phyloP scores from a whole-genome alignment of 2,329 filamentous ascomycete genomes.

The Hawksworthiomyces lignivorus region DNA sequence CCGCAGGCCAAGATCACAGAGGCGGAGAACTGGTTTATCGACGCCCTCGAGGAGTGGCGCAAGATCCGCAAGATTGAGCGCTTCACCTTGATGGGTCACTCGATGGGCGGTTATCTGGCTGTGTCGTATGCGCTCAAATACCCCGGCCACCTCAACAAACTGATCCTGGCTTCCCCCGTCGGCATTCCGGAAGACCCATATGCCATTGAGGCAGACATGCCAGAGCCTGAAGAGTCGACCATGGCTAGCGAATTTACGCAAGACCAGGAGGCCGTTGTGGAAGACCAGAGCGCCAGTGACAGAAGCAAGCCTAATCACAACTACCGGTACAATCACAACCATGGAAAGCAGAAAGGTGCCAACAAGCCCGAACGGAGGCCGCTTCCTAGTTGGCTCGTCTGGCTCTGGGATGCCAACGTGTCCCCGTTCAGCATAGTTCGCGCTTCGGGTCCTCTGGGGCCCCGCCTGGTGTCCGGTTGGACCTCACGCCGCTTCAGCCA shows the following conservation, averaged over 20 bases:
- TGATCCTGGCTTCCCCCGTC: conserved; percentile 90
- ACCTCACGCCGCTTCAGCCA: conserved; percentile 88
- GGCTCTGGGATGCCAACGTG: conserved; percentile 94
- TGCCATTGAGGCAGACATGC: conserved; percentile 72
- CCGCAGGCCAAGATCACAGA: conserved; percentile 76
- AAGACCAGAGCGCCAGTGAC: conserved; percentile 20
- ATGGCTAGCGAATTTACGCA: conserved; percentile 73
- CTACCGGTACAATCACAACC: conserved; percentile 25
- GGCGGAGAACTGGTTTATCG: conserved; percentile 92
- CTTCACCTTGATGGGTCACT: conserved; percentile 90
- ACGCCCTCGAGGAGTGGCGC: conserved; percentile 94
- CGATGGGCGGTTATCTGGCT: conserved; percentile 88
- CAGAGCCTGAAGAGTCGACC: conserved; percentile 66
- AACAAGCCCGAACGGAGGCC: conserved; percentile 36
- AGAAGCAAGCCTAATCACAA: conserved; percentile 24
- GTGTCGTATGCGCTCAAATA: conserved; percentile 96
- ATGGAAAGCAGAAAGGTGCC: conserved; percentile 5
- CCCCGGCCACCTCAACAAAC: conserved; percentile 86
- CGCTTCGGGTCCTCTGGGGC: conserved; percentile 80
- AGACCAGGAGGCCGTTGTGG: conserved; percentile 51
- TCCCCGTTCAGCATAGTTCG: conserved; percentile 90
- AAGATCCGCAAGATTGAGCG: conserved; percentile 80
- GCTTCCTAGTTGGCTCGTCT: conserved; percentile 78
- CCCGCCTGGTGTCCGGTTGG: conserved; percentile 90
- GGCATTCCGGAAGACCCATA: conserved; percentile 93